Conservation (phyloP, 768 basidiomycete genomes). For the Cystofilobasidium bisporidii region DNA sequence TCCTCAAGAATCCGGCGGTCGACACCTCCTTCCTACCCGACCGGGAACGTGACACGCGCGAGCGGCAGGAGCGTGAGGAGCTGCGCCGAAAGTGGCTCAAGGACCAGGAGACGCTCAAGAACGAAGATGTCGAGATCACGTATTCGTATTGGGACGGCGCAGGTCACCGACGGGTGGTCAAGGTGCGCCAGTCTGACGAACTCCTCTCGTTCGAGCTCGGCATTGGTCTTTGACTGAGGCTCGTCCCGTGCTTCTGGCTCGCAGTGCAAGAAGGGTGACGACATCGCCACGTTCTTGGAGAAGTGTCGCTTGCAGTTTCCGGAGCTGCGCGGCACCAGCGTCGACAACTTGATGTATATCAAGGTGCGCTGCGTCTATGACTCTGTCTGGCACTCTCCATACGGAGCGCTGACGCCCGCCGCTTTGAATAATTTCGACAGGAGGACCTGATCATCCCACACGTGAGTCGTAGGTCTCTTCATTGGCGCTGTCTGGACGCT, state of each 20-base stretch:
- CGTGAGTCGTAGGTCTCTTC: conserved; percentile 45
- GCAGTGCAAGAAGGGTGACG: conserved; percentile 96
- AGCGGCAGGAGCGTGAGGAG: conserved; percentile 77
- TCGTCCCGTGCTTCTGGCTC: too few relatives aligned
- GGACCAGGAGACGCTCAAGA: conserved; percentile 58
- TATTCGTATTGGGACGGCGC: conserved; percentile 99
- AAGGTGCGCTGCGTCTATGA: conserved; percentile 51
- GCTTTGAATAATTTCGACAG: too few relatives aligned
- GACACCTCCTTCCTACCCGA: conserved; percentile 98
- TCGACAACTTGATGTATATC: conserved; percentile 97
- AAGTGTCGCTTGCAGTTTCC: conserved; percentile 89
- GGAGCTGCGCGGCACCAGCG: conserved; percentile 76
- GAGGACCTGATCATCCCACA: conserved; percentile 98
- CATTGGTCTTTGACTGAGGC: too few relatives aligned
- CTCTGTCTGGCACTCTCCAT: too few relatives aligned
- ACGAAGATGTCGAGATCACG: conserved; percentile 73
- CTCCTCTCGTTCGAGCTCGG: too few relatives aligned
- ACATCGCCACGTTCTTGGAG: conserved; percentile 73
- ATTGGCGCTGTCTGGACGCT: neutral
- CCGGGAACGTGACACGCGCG: conserved; percentile 88
- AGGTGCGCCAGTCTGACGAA: too few relatives aligned
- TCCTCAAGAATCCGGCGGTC: conserved; percentile 89
- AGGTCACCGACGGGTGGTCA: conserved; percentile 85
- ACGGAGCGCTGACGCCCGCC: too few relatives aligned
- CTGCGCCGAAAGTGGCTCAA: conserved; percentile 80